phyloP scores from a whole-genome alignment of 225 moss, liverwort and hornwort genomes.

The Lunularia cruciata region DNA sequence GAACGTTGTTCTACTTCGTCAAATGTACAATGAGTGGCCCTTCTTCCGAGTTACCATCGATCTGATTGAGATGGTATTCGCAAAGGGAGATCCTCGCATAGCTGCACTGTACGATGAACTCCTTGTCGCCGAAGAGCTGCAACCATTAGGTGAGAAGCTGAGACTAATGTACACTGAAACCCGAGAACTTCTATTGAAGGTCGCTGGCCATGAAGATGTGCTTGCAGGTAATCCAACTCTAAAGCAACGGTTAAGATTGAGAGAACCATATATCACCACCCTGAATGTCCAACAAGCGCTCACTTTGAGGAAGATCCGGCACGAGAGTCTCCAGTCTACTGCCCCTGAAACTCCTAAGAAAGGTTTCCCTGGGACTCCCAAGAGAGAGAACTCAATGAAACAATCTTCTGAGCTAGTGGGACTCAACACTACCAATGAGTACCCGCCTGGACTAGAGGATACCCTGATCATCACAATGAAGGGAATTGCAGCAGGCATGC shows the following conservation, averaged over 20 bases:
- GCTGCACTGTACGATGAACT: conserved; percentile 57
- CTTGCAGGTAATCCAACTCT: conserved; percentile 60
- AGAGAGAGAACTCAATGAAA: conserved; percentile 40
- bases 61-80: no score
- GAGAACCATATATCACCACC: conserved; percentile 63
- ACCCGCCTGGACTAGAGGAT: no score
- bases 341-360: no score
- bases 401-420: conserved; percentile 54
- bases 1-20: no score
- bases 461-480: conserved; percentile 69
- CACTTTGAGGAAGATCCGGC: conserved; percentile 67
- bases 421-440: conserved; percentile 58
- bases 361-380: conserved; percentile 24
- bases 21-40: no score
- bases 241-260: conserved; percentile 64
- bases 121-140: conserved; percentile 52
- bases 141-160: conserved; percentile 47
- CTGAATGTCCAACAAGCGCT: conserved; percentile 62
- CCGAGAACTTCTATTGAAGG: conserved; percentile 49
- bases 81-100: no score
- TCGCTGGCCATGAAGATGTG: conserved; percentile 55
- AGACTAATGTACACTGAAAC: conserved; percentile 43
- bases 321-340: no score
- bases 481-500: conserved; percentile 68
- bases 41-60: no score